Base-by-base conservation (phyloP, 768 basidiomycete species). In the Naganishia kalamii region DNA sequence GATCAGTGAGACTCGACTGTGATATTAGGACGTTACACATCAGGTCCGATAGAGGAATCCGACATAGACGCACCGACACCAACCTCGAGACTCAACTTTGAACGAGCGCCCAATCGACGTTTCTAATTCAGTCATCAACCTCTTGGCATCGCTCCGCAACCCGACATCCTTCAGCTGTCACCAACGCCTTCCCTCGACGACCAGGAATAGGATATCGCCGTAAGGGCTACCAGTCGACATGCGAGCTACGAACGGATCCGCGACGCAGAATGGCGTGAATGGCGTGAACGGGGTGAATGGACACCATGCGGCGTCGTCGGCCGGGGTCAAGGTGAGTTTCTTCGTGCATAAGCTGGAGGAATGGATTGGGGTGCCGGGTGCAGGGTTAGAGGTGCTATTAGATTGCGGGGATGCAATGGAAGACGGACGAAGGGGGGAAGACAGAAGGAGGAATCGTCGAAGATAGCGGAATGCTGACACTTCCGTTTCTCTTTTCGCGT, bases 241-340 rank as follows among this genome's bases (percentile, higher is more conserved):
- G 54, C 54, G 54, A 57, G 54, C 54, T 19, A 41, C 54, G 11
- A 57, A 37, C 35, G 54, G 37, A 3, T 37, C 54, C 33, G 35
- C 54, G 3, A 35, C 33, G 37, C 12, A 23, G 32, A 32, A 52
- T n/a, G 32, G 32, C 8, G 37, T 40, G 37, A 27, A 52, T 19
- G 51, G 17, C 4, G 27, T 17, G 54, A 57, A 57, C 17, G 54
- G 54, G 15, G 48, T 30, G 23, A 50, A 50, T 50, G 48, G 48
- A 25, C 23, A 50, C 25, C 35, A 19, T 33, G 15, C 54, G 1
- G 33, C 33, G 29, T 35, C 54, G 54, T 41, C 54, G 23, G 21
- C 35, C 3, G 54, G 54, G 23, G 54, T 40, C 1, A 57, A 57
- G 54, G 54, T 57, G 54, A 57, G 54, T 57, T 25, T 32, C 37